These are phyloP conservation scores for Colletotrichum lentis DNA, from an alignment of 2,329 filamentous ascomycete species.

Conservation along the genomic window DNA sequence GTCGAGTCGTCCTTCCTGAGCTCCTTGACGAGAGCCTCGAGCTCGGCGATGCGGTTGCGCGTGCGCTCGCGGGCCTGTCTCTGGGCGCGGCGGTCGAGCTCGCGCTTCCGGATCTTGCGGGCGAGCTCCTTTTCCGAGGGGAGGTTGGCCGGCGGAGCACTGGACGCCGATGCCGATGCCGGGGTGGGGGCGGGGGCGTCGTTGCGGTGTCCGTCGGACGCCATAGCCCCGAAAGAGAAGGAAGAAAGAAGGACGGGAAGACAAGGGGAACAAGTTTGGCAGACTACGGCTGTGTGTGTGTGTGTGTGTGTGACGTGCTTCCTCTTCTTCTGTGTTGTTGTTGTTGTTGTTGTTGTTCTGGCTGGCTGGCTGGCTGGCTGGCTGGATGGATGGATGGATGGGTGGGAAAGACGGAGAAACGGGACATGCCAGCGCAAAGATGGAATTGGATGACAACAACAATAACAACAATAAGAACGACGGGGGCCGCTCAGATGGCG, in stretches of 20 bases:
- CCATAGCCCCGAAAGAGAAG: conserved; percentile 3
- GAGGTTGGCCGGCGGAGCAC: conserved; percentile 17
- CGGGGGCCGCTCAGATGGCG: not conserved
- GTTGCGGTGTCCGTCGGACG: conserved; percentile 9
- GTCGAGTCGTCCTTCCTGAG: conserved; percentile 42
- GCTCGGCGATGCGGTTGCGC: conserved; percentile 45
- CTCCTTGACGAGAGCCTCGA: conserved; percentile 44
- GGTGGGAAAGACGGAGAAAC: not conserved
- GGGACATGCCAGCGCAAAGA: not conserved
- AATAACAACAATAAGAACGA: too few species aligned
- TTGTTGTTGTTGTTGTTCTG: not conserved
- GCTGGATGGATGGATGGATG: not conserved
- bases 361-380: not conserved
- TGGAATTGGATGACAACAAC: not conserved
- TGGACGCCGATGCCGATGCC: conserved; percentile 7
- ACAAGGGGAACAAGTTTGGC: too few species aligned
- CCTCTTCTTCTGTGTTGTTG: not conserved
- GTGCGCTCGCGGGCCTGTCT: conserved; percentile 46
- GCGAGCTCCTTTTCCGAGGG: conserved; percentile 36
- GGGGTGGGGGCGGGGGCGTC: conserved; percentile 10
- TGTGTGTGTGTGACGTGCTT: too few species aligned
- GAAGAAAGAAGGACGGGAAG: too few species aligned
- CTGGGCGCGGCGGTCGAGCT: conserved; percentile 47
- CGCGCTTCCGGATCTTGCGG: conserved; percentile 44
- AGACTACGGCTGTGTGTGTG: not conserved